phyloP scores from a whole-genome alignment of 2,329 filamentous ascomycete species.

The Talaromyces sp. region DNA sequence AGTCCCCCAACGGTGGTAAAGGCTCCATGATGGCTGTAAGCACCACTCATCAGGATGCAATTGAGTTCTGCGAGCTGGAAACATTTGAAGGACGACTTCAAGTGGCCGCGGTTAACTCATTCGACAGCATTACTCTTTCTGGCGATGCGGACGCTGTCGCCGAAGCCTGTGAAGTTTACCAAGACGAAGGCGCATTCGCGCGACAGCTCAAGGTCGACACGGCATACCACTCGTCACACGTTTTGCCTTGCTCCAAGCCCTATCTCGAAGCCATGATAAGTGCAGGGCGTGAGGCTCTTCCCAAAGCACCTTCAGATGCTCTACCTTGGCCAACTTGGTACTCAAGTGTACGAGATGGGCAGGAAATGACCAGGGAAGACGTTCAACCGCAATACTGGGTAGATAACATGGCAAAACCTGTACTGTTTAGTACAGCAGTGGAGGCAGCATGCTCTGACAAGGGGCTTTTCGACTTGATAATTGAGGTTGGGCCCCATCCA shows the following conservation, averaged over 20 bases:
- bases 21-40: slow-evolving; percentile 32
- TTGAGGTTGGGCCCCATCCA: slow-evolving; percentile 31
- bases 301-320: slow-evolving; percentile 4
- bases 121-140: slow-evolving; percentile 35
- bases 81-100: slow-evolving; percentile 11
- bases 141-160: slow-evolving; percentile 31
- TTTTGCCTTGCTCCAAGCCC: slow-evolving; percentile 20
- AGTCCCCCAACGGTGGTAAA: slow-evolving; percentile 1
- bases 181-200: slow-evolving; percentile 26
- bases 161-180: slow-evolving; percentile 20
- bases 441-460: slow-evolving; percentile 3
- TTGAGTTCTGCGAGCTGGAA: slow-evolving; percentile 8
- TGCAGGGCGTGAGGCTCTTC: slow-evolving; percentile 10
- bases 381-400: slow-evolving; percentile 20
- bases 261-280: slow-evolving; percentile 16
- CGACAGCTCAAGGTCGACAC: slow-evolving; percentile 28
- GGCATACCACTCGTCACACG: slow-evolving; percentile 43
- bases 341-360: neutral
- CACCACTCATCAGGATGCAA: slow-evolving; percentile 18
- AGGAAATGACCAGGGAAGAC: neutral
- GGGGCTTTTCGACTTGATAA: slow-evolving; percentile 8
- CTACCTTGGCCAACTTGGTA: neutral
- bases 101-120: slow-evolving; percentile 31
- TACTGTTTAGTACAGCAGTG: slow-evolving; percentile 28
- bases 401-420: slow-evolving; percentile 28